phyloP scores from a whole-genome alignment of 345 rosid genomes.

The Capsella bursapastoris region DNA sequence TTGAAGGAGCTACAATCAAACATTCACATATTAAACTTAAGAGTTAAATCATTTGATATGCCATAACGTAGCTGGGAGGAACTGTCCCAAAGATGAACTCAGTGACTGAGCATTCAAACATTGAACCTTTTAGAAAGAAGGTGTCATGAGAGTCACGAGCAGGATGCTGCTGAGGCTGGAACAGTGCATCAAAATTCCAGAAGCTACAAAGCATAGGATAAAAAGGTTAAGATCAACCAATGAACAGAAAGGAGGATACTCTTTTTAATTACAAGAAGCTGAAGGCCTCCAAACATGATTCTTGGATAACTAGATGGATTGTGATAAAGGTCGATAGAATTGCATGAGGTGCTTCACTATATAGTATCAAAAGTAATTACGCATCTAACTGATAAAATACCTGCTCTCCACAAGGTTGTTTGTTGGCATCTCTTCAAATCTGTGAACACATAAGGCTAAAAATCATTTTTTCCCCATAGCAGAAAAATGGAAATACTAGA shows the following conservation, averaged over 20 bases:
- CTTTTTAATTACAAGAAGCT: not conserved
- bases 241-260: slow-evolving; percentile 1
- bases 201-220: slow-evolving; percentile 56
- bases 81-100: not conserved
- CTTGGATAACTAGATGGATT: slow-evolving; percentile 11
- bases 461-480: not conserved
- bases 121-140: slow-evolving; percentile 78
- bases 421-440: slow-evolving; percentile 97
- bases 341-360: slow-evolving; percentile 26
- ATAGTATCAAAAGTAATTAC: slow-evolving; percentile 15
- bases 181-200: slow-evolving; percentile 97
- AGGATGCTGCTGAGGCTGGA: slow-evolving; percentile 99
- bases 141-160: slow-evolving; percentile 99
- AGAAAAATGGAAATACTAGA: slow-evolving; percentile 12
- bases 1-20: slow-evolving; percentile 69
- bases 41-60: not conserved
- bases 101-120: slow-evolving; percentile 23
- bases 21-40: slow-evolving; percentile 6
- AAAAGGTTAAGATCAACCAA: slow-evolving; percentile 22
- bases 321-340: slow-evolving; percentile 16
- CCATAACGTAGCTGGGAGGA: not conserved
- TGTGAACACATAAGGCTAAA: slow-evolving; percentile 46
- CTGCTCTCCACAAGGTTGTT: slow-evolving; percentile 96
- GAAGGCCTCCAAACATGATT: slow-evolving; percentile 6
- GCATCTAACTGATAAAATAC: slow-evolving; percentile 46